These are phyloP conservation scores for Wallacemonas rigidus DNA, from an alignment of 208 protist genomes.

Conservation along the genomic window DNA sequence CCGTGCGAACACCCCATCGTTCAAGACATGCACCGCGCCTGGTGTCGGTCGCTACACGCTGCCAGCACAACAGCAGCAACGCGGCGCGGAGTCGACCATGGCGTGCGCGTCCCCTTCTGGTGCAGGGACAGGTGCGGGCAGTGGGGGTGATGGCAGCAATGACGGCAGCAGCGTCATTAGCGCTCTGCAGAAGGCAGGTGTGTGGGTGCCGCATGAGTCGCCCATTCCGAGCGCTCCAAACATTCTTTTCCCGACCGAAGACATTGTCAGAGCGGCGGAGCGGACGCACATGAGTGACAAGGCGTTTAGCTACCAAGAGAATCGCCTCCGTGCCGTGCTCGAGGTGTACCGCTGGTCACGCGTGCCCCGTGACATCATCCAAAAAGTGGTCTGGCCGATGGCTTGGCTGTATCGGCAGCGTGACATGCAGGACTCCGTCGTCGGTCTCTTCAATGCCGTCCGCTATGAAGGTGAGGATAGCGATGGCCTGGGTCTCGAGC, in stretches of 20 bases:
- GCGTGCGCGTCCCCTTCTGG: background rate
- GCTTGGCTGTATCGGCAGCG: slow-evolving; percentile 89
- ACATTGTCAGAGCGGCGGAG: slow-evolving; percentile 82
- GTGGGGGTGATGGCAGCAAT: background rate
- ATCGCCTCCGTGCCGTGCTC: slow-evolving; percentile 64
- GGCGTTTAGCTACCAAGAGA: slow-evolving; percentile 87
- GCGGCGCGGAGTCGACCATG: background rate
- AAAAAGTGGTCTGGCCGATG: slow-evolving; percentile 80
- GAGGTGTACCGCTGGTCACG: slow-evolving; percentile 65
- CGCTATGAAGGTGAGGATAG: slow-evolving; percentile 79
- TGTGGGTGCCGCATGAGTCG: slow-evolving; percentile 14
- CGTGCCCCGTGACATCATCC: slow-evolving; percentile 76
- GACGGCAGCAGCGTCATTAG: background rate
- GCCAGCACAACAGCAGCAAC: background rate
- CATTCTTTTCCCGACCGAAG: slow-evolving; percentile 83
- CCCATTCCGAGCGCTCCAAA: slow-evolving; percentile 53
- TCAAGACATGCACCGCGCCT: too few species aligned
- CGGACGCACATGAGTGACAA: slow-evolving; percentile 91
- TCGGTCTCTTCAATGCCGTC: slow-evolving; percentile 84
- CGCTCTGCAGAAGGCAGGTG: background rate
- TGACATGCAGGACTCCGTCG: slow-evolving; percentile 92
- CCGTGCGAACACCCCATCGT: background rate
- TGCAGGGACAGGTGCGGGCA: slow-evolving; percentile 2
- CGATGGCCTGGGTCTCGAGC: slow-evolving; percentile 83
- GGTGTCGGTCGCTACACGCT: background rate